Evolutionary conservation across 257 asterid species (phyloP).

Genomic region (Solanum sparsipilum): DNA sequence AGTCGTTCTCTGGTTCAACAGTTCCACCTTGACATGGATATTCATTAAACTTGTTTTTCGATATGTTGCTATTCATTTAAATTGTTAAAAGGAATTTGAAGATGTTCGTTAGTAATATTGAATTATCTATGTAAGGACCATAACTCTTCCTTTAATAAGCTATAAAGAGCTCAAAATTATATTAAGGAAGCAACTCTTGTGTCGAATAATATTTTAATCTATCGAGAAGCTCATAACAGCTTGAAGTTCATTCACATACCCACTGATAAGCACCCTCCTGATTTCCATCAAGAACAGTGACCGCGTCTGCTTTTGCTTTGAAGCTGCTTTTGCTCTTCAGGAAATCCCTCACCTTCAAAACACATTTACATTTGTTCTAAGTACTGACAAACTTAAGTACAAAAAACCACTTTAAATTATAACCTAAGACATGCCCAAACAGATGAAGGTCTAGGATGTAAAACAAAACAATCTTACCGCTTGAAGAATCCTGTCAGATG

Average conservation of each 20-base stretch:
- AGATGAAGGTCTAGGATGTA: neutral
- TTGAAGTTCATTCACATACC: slow-evolving; percentile 32
- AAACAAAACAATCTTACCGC: slow-evolving; percentile 24
- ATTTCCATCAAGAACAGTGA: slow-evolving; percentile 46
- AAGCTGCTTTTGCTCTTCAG: slow-evolving; percentile 39
- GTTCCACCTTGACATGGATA: neutral
- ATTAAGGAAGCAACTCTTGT: neutral
- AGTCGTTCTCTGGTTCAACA: neutral
- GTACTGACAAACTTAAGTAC: neutral
- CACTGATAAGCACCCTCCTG: slow-evolving; percentile 74
- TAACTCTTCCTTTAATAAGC: neutral
- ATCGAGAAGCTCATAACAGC: neutral
- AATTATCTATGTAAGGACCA: neutral
- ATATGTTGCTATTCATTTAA: neutral
- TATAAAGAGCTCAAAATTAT: neutral
- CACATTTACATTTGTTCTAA: neutral
- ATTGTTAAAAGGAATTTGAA: neutral
- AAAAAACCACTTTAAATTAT: neutral
- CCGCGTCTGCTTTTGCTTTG: slow-evolving; percentile 40
- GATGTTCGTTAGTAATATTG: neutral
- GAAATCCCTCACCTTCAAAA: slow-evolving; percentile 41
- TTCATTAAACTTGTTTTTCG: neutral
- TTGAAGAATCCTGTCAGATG: slow-evolving; percentile 54
- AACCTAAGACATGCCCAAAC: neutral
- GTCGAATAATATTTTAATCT: neutral